These are phyloP conservation scores for Diaporthe vaccinii DNA, from an alignment of 2,329 filamentous ascomycete species.

Conservation along the genomic window DNA sequence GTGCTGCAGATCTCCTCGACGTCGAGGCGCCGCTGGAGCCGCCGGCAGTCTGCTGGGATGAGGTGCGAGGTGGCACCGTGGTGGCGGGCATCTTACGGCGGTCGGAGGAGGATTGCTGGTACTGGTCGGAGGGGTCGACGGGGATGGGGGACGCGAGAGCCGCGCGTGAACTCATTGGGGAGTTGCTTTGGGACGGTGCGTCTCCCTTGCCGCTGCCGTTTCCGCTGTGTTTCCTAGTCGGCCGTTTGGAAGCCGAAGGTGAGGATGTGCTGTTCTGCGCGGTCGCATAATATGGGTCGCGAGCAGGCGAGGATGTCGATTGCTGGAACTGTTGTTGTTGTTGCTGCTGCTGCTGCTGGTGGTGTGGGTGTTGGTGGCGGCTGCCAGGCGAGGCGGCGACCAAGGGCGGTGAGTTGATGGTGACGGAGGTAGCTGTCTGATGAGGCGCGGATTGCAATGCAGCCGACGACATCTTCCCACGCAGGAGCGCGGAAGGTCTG, in stretches of 20 bases:
- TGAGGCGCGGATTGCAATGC: slow-evolving; percentile 71
- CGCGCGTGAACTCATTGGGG: slow-evolving; percentile 63
- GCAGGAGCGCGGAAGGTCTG: slow-evolving; percentile 45
- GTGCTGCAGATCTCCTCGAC: slow-evolving; percentile 58
- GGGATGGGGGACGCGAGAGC: slow-evolving; percentile 58
- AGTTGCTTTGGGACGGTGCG: slow-evolving; percentile 51
- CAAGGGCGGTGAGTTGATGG: slow-evolving; percentile 61
- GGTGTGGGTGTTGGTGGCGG: slow-evolving; percentile 58
- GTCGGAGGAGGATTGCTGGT: slow-evolving; percentile 61
- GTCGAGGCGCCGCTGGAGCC: slow-evolving; percentile 52
- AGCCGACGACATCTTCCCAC: slow-evolving; percentile 72
- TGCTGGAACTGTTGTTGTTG: slow-evolving; percentile 35
- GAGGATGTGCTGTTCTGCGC: slow-evolving; percentile 62
- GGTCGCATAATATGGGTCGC: slow-evolving; percentile 70
- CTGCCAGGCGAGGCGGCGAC: slow-evolving; percentile 59
- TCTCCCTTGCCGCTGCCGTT: slow-evolving; percentile 39
- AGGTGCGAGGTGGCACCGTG: slow-evolving; percentile 86
- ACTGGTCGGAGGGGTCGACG: slow-evolving; percentile 55
- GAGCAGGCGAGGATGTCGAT: slow-evolving; percentile 59
- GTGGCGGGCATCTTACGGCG: slow-evolving; percentile 76
- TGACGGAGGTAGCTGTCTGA: slow-evolving; percentile 61
- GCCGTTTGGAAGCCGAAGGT: slow-evolving; percentile 65
- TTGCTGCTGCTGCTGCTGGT: slow-evolving; percentile 27
- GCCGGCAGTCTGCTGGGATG: slow-evolving; percentile 68
- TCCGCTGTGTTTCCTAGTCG: slow-evolving; percentile 53